Evolutionary conservation across 768 basidiomycete genomes (phyloP).

Genomic region (Suillus discolor): DNA sequence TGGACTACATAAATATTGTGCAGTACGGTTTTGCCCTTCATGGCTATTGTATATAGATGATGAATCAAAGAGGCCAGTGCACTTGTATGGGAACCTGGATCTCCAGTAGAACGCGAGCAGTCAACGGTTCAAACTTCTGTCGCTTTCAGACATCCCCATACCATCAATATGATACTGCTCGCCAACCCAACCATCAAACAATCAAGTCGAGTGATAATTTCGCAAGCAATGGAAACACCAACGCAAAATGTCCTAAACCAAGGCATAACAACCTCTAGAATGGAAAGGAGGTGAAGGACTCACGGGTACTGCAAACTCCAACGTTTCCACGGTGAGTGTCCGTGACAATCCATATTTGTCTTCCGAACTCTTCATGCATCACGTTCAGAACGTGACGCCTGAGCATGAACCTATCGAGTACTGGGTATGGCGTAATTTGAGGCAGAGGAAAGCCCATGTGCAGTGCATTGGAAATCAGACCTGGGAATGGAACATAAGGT

Average conservation of each 20-base stretch:
- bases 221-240: constrained; percentile 68
- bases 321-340: constrained; percentile 68
- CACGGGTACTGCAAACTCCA: constrained; percentile 79
- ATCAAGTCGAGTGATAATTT: constrained; percentile 74
- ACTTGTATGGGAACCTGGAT: no score
- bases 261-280: constrained; percentile 1
- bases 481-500: constrained; percentile 37
- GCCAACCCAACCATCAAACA: constrained; percentile 78
- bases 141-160: constrained; percentile 39
- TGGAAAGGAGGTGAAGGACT: constrained; percentile 30
- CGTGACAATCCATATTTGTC: constrained; percentile 76
- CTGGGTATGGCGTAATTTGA: constrained; percentile 83
- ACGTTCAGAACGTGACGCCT: constrained; percentile 63
- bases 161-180: constrained; percentile 88
- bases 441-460: constrained; percentile 76
- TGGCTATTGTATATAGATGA: not conserved
- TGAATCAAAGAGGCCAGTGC: not conserved
- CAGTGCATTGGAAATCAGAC: constrained; percentile 75
- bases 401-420: constrained; percentile 47
- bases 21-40: not conserved
- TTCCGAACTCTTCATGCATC: constrained; percentile 68
- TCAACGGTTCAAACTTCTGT: not conserved
- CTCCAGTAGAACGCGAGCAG: not conserved
- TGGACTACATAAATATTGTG: not conserved
- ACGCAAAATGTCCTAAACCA: constrained; percentile 65